Percentiles rank a stretch among this genome's conserved stretches.
These are phyloP conservation scores for Pelargonium nanum DNA, from an alignment of 345 rosid genomes.

Conservation along the genomic window DNA sequence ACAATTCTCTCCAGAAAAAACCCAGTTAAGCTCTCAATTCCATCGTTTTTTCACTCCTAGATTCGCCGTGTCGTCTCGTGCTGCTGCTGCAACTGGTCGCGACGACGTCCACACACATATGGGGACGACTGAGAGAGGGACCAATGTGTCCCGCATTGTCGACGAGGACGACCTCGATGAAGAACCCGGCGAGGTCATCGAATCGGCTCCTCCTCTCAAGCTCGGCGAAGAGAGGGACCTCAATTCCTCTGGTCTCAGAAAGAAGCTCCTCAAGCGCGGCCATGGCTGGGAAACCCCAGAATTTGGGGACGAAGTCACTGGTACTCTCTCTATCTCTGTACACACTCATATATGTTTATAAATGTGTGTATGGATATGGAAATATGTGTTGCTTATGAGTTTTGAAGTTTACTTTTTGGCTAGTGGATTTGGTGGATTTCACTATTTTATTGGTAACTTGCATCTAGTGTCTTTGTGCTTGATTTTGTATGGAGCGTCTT, in stretches of 20 bases:
- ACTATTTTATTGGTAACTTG: neutral
- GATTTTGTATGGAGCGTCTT: neutral
- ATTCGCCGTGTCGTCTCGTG: too few relatives aligned
- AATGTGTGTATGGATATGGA: neutral
- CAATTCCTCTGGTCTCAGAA: slow-evolving; percentile 22
- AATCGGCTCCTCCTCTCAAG: slow-evolving; percentile 51
- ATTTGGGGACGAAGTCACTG: slow-evolving; percentile 41
- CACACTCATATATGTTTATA: neutral
- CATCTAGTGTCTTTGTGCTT: neutral
- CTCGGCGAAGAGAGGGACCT: slow-evolving; percentile 52
- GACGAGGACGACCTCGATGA: slow-evolving; percentile 43
- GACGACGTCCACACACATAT: too few relatives aligned
- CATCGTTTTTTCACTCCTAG: too few relatives aligned
- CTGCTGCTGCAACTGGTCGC: neutral
- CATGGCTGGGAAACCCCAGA: slow-evolving; percentile 48
- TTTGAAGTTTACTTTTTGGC: neutral
- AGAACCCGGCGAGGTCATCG: slow-evolving; percentile 55
- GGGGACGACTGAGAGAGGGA: slow-evolving; percentile 14
- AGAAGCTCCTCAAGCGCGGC: slow-evolving; percentile 48
- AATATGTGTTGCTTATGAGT: neutral
- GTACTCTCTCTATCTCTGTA: slow-evolving; percentile 1
- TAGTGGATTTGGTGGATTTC: too few relatives aligned
- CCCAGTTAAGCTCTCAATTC: too few relatives aligned
- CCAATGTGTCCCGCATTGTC: slow-evolving; percentile 18
- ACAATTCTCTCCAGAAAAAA: too few relatives aligned